These are phyloP conservation scores for Xylariaceae sp. DNA, from an alignment of 2,329 filamentous ascomycete species.

Conservation along the genomic window DNA sequence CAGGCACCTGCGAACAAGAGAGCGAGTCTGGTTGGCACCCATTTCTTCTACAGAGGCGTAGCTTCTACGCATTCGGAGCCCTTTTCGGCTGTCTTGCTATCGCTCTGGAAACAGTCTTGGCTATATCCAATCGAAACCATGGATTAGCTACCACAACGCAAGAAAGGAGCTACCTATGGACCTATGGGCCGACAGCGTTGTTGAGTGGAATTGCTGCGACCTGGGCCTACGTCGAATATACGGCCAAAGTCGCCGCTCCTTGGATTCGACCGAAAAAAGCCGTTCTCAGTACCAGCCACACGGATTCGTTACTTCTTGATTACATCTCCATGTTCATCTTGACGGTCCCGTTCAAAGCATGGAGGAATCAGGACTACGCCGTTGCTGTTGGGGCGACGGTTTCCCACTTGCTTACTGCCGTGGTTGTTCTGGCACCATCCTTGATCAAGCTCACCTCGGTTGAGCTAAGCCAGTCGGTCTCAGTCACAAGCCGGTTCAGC, in stretches of 20 bases:
- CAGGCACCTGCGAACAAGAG: too few species aligned
- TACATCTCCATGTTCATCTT: slow-evolving; percentile 8
- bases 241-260: slow-evolving; percentile 5
- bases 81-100: not conserved
- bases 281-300: not conserved
- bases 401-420: not conserved
- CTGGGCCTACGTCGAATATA: slow-evolving; percentile 11
- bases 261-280: slow-evolving; percentile 7
- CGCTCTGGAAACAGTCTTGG: not conserved
- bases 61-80: not conserved
- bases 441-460: too few species aligned
- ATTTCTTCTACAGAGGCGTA: not conserved
- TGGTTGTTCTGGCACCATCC: slow-evolving; percentile 1
- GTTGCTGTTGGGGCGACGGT: not conserved
- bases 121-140: slow-evolving; percentile 3
- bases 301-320: slow-evolving; percentile 6
- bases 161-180: slow-evolving; percentile 8
- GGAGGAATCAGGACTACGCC: slow-evolving; percentile 5
- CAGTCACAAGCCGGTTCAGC: too few species aligned
- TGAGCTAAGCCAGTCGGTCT: too few species aligned
- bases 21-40: not conserved
- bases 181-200: slow-evolving; percentile 30
- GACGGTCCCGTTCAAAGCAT: not conserved
- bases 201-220: slow-evolving; percentile 28
- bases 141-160: slow-evolving; percentile 2